Evolutionary conservation across 2,329 filamentous ascomycete species (phyloP).

Genomic region (Endoconidiophora polonica): DNA sequence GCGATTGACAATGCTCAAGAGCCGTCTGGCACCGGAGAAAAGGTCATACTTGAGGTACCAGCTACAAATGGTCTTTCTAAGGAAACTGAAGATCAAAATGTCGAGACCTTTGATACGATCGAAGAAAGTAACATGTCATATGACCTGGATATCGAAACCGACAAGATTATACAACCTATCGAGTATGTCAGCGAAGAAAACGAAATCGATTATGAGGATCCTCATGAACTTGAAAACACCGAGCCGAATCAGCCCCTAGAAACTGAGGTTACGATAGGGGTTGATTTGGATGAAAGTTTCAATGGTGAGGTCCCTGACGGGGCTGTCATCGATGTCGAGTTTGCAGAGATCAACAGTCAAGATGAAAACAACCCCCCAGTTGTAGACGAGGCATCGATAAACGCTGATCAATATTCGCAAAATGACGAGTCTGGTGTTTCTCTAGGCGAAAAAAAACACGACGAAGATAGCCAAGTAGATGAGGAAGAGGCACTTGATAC

Average conservation of each 20-base stretch:
- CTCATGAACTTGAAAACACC: neutral
- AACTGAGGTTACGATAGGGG: conserved; percentile 8
- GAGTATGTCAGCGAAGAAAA: conserved; percentile 8
- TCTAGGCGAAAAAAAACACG: conserved; percentile 2
- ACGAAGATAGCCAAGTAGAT: conserved; percentile 15
- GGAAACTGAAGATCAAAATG: neutral
- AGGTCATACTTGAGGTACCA: neutral
- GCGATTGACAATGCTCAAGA: neutral
- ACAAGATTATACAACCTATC: neutral
- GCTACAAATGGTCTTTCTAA: neutral
- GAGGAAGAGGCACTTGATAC: conserved; percentile 14
- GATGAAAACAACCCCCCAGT: conserved; percentile 8
- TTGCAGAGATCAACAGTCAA: conserved; percentile 17
- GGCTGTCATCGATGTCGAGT: conserved; percentile 19
- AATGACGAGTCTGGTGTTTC: conserved; percentile 14
- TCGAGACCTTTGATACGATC: neutral
- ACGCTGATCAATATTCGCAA: neutral
- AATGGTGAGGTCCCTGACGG: conserved; percentile 14
- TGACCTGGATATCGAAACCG: conserved; percentile 7
- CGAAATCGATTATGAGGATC: conserved; percentile 14
- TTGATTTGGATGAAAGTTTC: conserved; percentile 16
- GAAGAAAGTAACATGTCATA: conserved; percentile 8
- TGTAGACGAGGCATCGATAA: neutral
- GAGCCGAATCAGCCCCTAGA: neutral
- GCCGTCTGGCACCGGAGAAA: neutral